A percentile compares a stretch with the other conserved stretches of the same genome.
phyloP scores from a whole-genome alignment of 1,139 yeast genomes.

The Arxiozyma slooffiae region DNA sequence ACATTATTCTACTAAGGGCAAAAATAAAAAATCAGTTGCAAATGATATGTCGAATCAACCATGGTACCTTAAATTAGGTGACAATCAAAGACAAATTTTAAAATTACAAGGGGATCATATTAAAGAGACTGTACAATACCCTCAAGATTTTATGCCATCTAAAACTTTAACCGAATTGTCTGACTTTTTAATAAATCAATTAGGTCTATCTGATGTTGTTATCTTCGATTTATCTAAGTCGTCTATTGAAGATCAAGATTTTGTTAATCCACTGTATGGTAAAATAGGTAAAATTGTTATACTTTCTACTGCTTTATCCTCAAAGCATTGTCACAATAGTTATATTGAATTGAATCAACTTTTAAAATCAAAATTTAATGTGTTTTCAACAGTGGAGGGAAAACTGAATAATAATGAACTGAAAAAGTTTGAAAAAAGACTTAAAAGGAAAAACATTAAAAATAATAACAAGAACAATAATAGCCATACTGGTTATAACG shows the following conservation, averaged over 20 bases:
- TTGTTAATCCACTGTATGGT: not conserved
- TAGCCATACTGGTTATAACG: constrained; percentile 16
- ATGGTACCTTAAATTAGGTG: constrained; percentile 24
- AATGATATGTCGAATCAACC: constrained; percentile 11
- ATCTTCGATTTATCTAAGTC: constrained; percentile 46
- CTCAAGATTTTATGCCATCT: constrained; percentile 37
- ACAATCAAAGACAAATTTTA: constrained; percentile 10
- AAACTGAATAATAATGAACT: constrained; percentile 50
- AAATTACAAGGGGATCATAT: constrained; percentile 7
- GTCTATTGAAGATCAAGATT: not conserved
- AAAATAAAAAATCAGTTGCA: not conserved
- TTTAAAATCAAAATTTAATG: constrained; percentile 37
- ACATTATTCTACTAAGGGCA: not conserved
- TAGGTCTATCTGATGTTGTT: constrained; percentile 55
- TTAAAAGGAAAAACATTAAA: constrained; percentile 40
- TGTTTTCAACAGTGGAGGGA: constrained; percentile 59
- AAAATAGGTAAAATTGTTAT: constrained; percentile 32
- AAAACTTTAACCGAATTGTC: constrained; percentile 37
- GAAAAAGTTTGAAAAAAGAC: constrained; percentile 52
- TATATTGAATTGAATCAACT: constrained; percentile 45
- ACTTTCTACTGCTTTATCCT: constrained; percentile 68
- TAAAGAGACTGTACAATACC: constrained; percentile 38
- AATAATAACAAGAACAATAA: not conserved
- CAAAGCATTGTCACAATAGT: constrained; percentile 66
- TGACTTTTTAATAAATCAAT: constrained; percentile 41